Conservation (phyloP, 1,284 basidiomycete species). For the Ustilago bromivora region DNA sequence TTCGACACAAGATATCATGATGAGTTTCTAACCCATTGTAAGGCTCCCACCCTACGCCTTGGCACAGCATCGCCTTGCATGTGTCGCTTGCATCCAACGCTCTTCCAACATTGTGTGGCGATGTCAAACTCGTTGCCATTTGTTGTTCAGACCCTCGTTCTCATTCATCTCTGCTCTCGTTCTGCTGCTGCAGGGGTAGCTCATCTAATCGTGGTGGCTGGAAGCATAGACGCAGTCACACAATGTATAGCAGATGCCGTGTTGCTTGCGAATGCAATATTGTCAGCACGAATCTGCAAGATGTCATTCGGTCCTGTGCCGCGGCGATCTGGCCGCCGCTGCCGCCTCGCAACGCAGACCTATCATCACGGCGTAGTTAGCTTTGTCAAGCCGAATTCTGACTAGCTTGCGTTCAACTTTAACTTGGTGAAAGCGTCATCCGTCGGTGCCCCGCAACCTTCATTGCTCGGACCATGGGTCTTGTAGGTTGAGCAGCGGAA, state of each 20-base stretch:
- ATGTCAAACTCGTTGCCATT: not conserved
- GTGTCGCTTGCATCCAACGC: too few relatives aligned
- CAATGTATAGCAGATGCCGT: too few relatives aligned
- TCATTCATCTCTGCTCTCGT: not conserved
- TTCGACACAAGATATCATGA: too few relatives aligned
- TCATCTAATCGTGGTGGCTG: not conserved
- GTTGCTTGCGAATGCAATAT: not conserved
- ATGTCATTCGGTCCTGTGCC: too few relatives aligned
- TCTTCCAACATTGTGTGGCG: not conserved
- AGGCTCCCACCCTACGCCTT: too few relatives aligned
- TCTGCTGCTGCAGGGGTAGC: not conserved
- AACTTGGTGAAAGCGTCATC: not conserved
- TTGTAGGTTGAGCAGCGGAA: not conserved
- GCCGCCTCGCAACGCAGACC: not conserved
- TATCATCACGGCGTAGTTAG: not conserved
- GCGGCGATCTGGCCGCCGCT: not conserved
- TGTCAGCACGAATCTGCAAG: too few relatives aligned
- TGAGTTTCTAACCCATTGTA: too few relatives aligned
- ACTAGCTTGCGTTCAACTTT: not conserved
- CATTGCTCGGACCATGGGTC: not conserved
- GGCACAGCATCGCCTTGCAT: too few relatives aligned
- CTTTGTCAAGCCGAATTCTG: not conserved
- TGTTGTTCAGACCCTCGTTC: not conserved
- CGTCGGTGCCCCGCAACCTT: constrained; percentile 1
- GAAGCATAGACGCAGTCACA: too few relatives aligned